A percentile compares a stretch with the other conserved stretches of the same genome.
Evolutionary conservation across 768 basidiomycete genomes (phyloP).

Genomic region (Leccinum obscurum): DNA sequence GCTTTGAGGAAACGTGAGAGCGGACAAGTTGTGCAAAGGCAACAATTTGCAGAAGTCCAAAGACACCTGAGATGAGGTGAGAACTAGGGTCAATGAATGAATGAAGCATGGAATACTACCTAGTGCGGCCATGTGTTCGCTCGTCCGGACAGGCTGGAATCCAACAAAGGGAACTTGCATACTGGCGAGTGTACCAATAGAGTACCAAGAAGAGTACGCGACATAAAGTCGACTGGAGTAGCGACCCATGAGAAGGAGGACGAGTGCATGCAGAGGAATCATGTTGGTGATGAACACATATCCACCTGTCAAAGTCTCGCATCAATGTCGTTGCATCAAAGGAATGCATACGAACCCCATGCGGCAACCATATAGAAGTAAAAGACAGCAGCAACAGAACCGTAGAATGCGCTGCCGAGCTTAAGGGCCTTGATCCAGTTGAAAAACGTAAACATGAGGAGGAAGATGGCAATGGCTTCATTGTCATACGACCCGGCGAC

Average conservation of each 20-base stretch:
- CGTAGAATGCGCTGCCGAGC: conserved; percentile 88
- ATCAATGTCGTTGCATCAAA: conserved; percentile 8
- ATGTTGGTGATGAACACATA: conserved; percentile 99
- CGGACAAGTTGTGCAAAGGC: conserved; percentile 90
- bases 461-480: conserved; percentile 99
- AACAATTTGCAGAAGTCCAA: conserved; percentile 94
- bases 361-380: conserved; percentile 99
- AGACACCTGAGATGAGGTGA: conserved; percentile 64
- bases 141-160: conserved; percentile 96
- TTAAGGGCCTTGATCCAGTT: conserved; percentile 97
- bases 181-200: conserved; percentile 92
- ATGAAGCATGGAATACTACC: conserved; percentile 45
- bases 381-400: conserved; percentile 88
- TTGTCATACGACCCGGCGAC: conserved; percentile 99
- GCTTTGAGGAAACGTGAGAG: conserved; percentile 85
- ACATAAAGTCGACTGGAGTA: conserved; percentile 91
- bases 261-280: conserved; percentile 96
- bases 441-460: conserved; percentile 99
- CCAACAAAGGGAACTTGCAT: conserved; percentile 99
- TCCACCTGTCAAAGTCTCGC: conserved; percentile 57
- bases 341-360: conserved; percentile 67
- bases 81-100: conserved; percentile 1
- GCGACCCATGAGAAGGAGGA: conserved; percentile 94
- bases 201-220: conserved; percentile 97
- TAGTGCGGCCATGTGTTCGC: conserved; percentile 98